Conservation (phyloP, 345 rosid species). For the Fremontodendron californicum region DNA sequence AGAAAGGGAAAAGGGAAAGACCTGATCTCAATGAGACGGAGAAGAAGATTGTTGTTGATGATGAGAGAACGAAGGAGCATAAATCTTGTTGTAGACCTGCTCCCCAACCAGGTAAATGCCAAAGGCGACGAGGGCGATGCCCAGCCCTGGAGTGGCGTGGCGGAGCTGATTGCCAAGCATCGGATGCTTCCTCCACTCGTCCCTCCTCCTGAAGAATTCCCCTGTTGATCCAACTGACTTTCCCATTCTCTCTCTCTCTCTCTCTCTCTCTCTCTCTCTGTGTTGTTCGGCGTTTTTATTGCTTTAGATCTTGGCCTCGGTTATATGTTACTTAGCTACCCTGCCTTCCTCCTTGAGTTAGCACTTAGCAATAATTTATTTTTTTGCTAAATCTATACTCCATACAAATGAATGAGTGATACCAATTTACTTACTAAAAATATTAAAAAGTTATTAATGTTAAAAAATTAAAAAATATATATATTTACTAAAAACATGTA, state of each 20-base stretch:
- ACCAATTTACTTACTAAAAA: too few relatives aligned
- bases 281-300: background rate
- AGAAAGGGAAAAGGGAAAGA: background rate
- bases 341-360: too few relatives aligned
- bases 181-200: slow-evolving; percentile 94
- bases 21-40: slow-evolving; percentile 34
- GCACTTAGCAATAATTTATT: too few relatives aligned
- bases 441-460: too few relatives aligned
- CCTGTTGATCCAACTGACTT: slow-evolving; percentile 77
- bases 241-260: slow-evolving; percentile 33
- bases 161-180: slow-evolving; percentile 77
- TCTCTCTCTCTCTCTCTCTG: background rate
- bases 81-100: slow-evolving; percentile 67
- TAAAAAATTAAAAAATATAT: too few relatives aligned
- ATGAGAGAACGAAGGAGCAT: slow-evolving; percentile 52
- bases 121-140: slow-evolving; percentile 85
- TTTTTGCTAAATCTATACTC: too few relatives aligned
- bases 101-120: slow-evolving; percentile 83
- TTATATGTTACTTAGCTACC: too few relatives aligned
- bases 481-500: too few relatives aligned
- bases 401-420: too few relatives aligned
- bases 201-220: slow-evolving; percentile 90
- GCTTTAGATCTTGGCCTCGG: background rate
- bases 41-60: slow-evolving; percentile 34
- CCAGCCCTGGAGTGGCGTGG: slow-evolving; percentile 83